Percentiles rank a stretch among this genome's conserved stretches.
phyloP scores from a whole-genome alignment of 208 protist species.

The Wallacemonas sp. region DNA sequence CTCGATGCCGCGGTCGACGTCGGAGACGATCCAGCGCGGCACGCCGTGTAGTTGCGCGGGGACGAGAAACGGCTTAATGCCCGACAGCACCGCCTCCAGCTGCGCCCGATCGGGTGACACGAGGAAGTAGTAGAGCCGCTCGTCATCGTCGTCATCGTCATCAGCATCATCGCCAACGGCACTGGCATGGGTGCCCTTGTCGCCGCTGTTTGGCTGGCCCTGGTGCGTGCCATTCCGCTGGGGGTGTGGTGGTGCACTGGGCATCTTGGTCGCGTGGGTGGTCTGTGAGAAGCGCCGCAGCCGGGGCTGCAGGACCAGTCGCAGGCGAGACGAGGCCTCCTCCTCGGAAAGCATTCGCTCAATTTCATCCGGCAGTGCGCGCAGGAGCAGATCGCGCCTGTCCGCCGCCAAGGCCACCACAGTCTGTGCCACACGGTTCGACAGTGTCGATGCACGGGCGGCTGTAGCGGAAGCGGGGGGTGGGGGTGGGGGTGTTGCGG shows the following conservation, averaged over 20 bases:
- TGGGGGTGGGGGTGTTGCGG: constrained; percentile 6
- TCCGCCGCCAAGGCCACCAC: constrained; percentile 52
- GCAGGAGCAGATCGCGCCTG: constrained; percentile 20
- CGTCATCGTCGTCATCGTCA: constrained; percentile 25
- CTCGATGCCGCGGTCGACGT: constrained; percentile 73
- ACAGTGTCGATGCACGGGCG: not conserved
- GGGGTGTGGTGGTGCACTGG: no score
- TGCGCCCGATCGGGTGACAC: constrained; percentile 71
- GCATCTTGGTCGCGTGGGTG: not conserved
- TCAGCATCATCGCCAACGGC: not conserved
- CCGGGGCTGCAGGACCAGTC: constrained; percentile 83
- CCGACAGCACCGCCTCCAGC: constrained; percentile 63
- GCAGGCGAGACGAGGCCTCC: constrained; percentile 57
- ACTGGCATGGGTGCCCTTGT: not conserved
- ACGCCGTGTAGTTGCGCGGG: constrained; percentile 68
- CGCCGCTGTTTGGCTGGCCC: not conserved
- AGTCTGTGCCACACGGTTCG: constrained; percentile 10
- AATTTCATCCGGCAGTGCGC: constrained; percentile 53
- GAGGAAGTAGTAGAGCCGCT: constrained; percentile 74
- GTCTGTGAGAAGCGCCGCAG: constrained; percentile 50
- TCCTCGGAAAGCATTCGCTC: constrained; percentile 71
- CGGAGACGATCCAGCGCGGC: constrained; percentile 79
- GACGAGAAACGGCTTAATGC: constrained; percentile 62
- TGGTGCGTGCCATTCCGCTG: no score
- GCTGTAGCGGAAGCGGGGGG: not conserved